Conservation (phyloP, 2,329 filamentous ascomycete species). For the Paracoccidioides lutzii region DNA sequence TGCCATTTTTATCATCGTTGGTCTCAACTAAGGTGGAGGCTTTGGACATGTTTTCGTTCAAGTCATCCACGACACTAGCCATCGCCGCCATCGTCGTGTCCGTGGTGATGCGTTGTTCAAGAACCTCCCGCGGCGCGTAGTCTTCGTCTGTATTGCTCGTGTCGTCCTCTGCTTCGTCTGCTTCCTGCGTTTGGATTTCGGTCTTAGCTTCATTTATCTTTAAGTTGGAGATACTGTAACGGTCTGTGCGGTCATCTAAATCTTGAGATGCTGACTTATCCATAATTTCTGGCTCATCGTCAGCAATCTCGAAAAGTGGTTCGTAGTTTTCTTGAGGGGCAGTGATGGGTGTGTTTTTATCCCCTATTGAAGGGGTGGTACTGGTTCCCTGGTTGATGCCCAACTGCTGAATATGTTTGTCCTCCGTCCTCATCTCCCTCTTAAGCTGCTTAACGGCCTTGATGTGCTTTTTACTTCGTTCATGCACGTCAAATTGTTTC, state of each 20-base stretch:
- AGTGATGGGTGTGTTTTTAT: neutral
- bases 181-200: conserved; percentile 4
- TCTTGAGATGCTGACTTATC: neutral
- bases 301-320: neutral
- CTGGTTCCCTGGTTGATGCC: neutral
- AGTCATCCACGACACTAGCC: neutral
- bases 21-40: conserved; percentile 11
- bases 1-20: conserved; percentile 7
- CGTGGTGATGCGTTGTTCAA: conserved; percentile 27
- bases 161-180: conserved; percentile 7
- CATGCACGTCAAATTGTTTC: conserved; percentile 80
- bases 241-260: neutral
- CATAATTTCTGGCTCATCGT: neutral
- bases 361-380: neutral
- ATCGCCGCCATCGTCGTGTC: conserved; percentile 11
- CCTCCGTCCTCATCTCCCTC: conserved; percentile 72
- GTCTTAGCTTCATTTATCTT: conserved; percentile 1
- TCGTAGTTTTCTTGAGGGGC: neutral
- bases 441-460: conserved; percentile 73
- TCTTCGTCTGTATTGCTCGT: conserved; percentile 16
- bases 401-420: conserved; percentile 35
- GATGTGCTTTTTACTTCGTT: conserved; percentile 90
- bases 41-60: conserved; percentile 13
- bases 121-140: conserved; percentile 31
- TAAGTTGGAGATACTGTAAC: neutral